Evolutionary conservation across 179 eudicot species (phyloP).

Genomic region (Spergularia azorica): DNA sequence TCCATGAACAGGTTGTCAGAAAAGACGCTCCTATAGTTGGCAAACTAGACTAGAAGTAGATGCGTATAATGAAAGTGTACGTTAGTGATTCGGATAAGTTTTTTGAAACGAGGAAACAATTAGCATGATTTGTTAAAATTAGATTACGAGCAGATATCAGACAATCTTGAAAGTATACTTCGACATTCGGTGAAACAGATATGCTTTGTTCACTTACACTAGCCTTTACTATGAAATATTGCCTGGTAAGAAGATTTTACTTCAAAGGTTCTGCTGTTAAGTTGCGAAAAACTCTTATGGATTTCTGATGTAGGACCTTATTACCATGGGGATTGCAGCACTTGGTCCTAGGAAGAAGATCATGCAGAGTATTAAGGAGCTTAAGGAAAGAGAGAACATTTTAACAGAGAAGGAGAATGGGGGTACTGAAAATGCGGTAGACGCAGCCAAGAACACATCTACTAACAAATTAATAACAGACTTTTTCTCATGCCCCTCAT

Average conservation of each 20-base stretch:
- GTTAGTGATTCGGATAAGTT: background rate
- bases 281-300: background rate
- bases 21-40: background rate
- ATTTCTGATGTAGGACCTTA: conserved; percentile 62
- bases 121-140: background rate
- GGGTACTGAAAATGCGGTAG: conserved; percentile 31
- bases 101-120: background rate
- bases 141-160: background rate
- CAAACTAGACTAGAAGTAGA: conserved; percentile 3
- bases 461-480: conserved; percentile 76
- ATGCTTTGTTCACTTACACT: background rate
- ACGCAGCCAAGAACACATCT: conserved; percentile 41
- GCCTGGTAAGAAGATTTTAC: background rate
- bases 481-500: conserved; percentile 51
- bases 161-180: background rate
- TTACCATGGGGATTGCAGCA: conserved; percentile 73
- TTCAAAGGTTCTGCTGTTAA: background rate
- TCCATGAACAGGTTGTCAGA: background rate
- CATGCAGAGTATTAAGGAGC: conserved; percentile 61
- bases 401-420: conserved; percentile 28
- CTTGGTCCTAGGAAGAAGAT: conserved; percentile 95
- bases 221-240: background rate
- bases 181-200: background rate
- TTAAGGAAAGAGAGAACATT: conserved; percentile 41
- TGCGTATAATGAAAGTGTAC: background rate